Evolutionary conservation across 768 basidiomycete genomes (phyloP).

Genomic region (Strobilomyces echinocephalus): DNA sequence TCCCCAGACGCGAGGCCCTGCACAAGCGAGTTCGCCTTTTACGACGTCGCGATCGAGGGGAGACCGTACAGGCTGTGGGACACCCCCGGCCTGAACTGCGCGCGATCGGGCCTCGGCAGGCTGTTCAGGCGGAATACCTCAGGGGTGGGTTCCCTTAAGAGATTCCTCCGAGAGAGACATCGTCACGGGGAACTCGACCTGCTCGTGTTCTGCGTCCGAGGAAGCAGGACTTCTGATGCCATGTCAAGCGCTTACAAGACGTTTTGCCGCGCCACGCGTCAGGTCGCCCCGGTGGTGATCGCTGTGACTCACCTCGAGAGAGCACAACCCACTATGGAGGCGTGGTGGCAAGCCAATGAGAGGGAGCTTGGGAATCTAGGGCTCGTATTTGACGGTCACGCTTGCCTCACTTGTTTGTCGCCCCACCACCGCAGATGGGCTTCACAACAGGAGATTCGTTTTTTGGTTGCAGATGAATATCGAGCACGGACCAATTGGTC

Average conservation of each 20-base stretch:
- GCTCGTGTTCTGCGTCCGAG: conserved; percentile 21
- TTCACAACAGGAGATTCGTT: conserved; percentile 16
- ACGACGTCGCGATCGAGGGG: conserved; percentile 21
- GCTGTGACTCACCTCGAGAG: conserved; percentile 37
- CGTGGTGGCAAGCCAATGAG: conserved; percentile 31
- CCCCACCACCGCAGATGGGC: conserved; percentile 13
- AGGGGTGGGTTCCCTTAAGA: conserved; percentile 11
- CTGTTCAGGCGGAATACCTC: conserved; percentile 7
- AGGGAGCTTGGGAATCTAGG: conserved; percentile 10
- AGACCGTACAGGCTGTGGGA: conserved; percentile 26
- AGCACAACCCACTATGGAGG: conserved; percentile 26
- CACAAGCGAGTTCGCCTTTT: conserved; percentile 24
- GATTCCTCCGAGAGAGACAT: conserved; percentile 31
- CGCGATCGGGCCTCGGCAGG: background rate
- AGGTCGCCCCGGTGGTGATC: conserved; percentile 32
- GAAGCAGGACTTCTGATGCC: conserved; percentile 13
- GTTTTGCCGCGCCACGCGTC: conserved; percentile 33
- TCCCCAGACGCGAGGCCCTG: conserved; percentile 30
- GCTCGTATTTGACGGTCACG: conserved; percentile 28
- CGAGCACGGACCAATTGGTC: background rate
- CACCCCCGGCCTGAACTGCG: conserved; percentile 28
- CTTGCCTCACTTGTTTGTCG: conserved; percentile 23
- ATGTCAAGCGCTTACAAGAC: conserved; percentile 15
- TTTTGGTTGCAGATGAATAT: conserved; percentile 10
- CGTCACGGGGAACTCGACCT: conserved; percentile 17